These are phyloP conservation scores for Gonium pectorale DNA, from an alignment of 139 green algal species.

Conservation along the genomic window DNA sequence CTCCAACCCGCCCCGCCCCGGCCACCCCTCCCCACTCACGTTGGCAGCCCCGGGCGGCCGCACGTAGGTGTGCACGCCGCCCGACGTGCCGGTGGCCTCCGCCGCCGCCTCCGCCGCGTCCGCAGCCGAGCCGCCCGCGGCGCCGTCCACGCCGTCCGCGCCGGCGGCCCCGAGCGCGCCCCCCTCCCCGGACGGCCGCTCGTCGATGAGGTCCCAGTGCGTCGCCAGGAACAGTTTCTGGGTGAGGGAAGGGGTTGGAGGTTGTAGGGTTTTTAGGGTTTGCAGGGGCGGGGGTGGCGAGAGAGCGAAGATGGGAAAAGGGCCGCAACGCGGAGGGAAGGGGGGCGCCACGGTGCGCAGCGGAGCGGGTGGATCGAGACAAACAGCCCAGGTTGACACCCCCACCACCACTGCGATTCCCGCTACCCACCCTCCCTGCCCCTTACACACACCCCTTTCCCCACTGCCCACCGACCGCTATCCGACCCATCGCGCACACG, in stretches of 20 bases:
- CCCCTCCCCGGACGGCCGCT: conserved; percentile 17
- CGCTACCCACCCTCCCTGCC: too few relatives aligned
- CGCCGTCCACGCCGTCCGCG: conserved; percentile 14
- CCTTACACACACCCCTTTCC: too few relatives aligned
- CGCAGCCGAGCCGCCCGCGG: neutral
- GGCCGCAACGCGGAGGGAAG: too few relatives aligned
- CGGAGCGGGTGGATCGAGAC: too few relatives aligned
- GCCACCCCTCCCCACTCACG: neutral
- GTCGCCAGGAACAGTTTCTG: conserved; percentile 71
- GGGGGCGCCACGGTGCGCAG: too few relatives aligned
- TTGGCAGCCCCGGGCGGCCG: conserved; percentile 45
- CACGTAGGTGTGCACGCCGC: conserved; percentile 57
- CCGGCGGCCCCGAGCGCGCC: neutral
- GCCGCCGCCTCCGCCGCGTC: conserved; percentile 5
- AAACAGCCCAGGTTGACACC: too few relatives aligned
- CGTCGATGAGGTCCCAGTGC: conserved; percentile 69
- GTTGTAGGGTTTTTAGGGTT: too few relatives aligned
- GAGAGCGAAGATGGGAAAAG: too few relatives aligned
- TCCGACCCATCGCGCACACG: too few relatives aligned
- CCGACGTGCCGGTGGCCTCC: conserved; percentile 47
- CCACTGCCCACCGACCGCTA: too few relatives aligned
- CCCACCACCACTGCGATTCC: too few relatives aligned
- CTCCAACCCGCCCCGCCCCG: neutral
- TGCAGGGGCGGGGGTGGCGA: too few relatives aligned
- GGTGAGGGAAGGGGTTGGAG: neutral